Conservation (phyloP, 2,329 filamentous ascomycete species). For the Talaromyces pinophilus region DNA sequence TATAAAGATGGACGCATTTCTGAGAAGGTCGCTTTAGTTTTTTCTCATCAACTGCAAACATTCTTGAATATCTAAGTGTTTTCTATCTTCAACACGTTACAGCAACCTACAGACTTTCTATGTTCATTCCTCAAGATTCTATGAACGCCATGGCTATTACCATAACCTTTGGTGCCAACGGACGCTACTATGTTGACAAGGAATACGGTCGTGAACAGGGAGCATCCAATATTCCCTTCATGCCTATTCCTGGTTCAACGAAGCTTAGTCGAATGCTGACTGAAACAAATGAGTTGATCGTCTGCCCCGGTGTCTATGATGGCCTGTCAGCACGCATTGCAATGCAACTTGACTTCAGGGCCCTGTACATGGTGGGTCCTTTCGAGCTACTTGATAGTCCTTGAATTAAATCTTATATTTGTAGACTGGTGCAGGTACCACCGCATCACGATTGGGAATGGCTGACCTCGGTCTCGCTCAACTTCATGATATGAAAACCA, state of each 20-base stretch:
- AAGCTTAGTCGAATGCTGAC: neutral
- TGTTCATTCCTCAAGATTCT: neutral
- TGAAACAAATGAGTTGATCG: conserved; percentile 34
- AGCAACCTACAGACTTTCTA: neutral
- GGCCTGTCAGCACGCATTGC: conserved; percentile 48
- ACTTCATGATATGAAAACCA: conserved; percentile 57
- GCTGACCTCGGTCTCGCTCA: conserved; percentile 56
- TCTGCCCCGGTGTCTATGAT: conserved; percentile 55
- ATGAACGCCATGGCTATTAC: conserved; percentile 14
- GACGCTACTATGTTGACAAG: conserved; percentile 11
- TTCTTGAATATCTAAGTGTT: neutral
- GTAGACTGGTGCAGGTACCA: conserved; percentile 55
- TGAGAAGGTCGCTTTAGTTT: neutral
- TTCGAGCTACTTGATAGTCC: neutral
- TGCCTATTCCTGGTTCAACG: neutral
- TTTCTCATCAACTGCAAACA: neutral
- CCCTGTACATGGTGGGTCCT: neutral
- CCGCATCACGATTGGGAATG: conserved; percentile 51
- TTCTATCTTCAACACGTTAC: neutral
- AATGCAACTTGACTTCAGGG: conserved; percentile 19
- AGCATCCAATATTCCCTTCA: neutral
- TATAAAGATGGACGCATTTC: neutral
- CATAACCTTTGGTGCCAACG: conserved; percentile 12
- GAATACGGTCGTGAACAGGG: neutral
- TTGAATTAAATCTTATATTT: neutral